These are phyloP conservation scores for Cephalotrichum gorgonifer DNA, from an alignment of 2,329 filamentous ascomycete genomes.

Conservation along the genomic window DNA sequence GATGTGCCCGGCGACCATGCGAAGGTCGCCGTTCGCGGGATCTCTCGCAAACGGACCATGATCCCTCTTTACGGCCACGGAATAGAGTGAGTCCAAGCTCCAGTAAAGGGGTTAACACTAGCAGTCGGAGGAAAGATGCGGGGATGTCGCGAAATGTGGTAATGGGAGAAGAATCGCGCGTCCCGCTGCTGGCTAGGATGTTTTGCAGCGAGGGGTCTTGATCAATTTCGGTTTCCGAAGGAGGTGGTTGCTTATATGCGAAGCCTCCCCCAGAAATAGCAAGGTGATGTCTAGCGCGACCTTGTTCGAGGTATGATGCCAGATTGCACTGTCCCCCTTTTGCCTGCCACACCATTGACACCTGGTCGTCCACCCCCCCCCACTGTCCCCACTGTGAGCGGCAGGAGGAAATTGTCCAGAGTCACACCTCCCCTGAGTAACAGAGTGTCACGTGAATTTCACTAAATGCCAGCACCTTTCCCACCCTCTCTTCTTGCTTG, in stretches of 20 bases:
- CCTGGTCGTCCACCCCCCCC: no score
- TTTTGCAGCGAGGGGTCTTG: slow-evolving; percentile 1
- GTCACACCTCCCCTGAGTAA: no score
- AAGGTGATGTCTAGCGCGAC: slow-evolving; percentile 3
- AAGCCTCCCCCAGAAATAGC: not conserved
- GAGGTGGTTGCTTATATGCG: slow-evolving; percentile 1
- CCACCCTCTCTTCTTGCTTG: no score
- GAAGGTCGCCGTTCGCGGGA: slow-evolving; percentile 92
- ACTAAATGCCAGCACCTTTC: no score
- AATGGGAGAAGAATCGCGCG: not conserved
- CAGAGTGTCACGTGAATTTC: no score
- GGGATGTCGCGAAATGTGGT: not conserved
- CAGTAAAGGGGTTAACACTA: not conserved
- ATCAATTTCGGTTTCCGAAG: not conserved
- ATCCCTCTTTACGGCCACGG: slow-evolving; percentile 14
- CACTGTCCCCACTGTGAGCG: no score
- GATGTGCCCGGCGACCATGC: slow-evolving; percentile 82
- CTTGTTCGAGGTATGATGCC: slow-evolving; percentile 24
- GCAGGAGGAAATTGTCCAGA: no score
- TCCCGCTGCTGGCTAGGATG: not conserved
- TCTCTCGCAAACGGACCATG: slow-evolving; percentile 96
- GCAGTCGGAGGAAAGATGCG: not conserved
- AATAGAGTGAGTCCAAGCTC: not conserved
- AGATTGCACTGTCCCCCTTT: slow-evolving; percentile 25
- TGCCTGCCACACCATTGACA: not conserved